Evolutionary conservation across 1,139 yeast species (phyloP).

Genomic region (Lodderomyces metapsilosis): DNA sequence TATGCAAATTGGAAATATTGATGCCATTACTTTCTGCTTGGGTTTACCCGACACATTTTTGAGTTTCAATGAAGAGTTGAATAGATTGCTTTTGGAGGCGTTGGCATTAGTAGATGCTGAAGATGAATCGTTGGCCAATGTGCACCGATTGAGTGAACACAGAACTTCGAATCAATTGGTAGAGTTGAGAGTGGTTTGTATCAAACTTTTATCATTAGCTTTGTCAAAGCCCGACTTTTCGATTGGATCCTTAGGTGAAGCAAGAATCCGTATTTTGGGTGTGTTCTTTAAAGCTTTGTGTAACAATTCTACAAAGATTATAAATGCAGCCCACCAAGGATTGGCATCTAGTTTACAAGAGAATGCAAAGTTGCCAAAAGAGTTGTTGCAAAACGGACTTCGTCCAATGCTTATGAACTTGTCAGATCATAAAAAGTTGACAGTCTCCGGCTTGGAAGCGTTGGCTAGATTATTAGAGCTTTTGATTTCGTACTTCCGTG

Average conservation of each 20-base stretch:
- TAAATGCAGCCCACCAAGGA: slow-evolving; percentile 91
- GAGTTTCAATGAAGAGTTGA: slow-evolving; percentile 84
- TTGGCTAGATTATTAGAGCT: slow-evolving; percentile 82
- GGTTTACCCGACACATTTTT: slow-evolving; percentile 78
- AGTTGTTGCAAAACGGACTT: slow-evolving; percentile 85
- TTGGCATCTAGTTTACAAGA: slow-evolving; percentile 80
- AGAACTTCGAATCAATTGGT: slow-evolving; percentile 85
- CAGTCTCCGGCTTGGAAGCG: slow-evolving; percentile 89
- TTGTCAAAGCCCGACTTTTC: slow-evolving; percentile 78
- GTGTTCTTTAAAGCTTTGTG: slow-evolving; percentile 93
- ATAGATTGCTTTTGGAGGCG: slow-evolving; percentile 82
- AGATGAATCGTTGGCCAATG: slow-evolving; percentile 89
- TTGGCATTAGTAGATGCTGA: slow-evolving; percentile 96
- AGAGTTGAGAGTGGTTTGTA: slow-evolving; percentile 86
- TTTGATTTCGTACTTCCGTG: slow-evolving; percentile 88
- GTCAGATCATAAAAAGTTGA: slow-evolving; percentile 87
- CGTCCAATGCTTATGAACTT: slow-evolving; percentile 94
- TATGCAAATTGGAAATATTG: slow-evolving; percentile 97
- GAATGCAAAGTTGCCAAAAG: slow-evolving; percentile 88
- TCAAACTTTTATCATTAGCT: slow-evolving; percentile 78
- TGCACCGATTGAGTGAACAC: slow-evolving; percentile 80
- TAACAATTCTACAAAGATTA: slow-evolving; percentile 80
- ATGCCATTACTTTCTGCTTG: slow-evolving; percentile 89
- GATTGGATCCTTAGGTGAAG: slow-evolving; percentile 74
- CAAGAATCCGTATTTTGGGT: slow-evolving; percentile 82